These are phyloP conservation scores for Pleurotus eryngii DNA, from an alignment of 768 basidiomycete genomes.

Conservation along the genomic window DNA sequence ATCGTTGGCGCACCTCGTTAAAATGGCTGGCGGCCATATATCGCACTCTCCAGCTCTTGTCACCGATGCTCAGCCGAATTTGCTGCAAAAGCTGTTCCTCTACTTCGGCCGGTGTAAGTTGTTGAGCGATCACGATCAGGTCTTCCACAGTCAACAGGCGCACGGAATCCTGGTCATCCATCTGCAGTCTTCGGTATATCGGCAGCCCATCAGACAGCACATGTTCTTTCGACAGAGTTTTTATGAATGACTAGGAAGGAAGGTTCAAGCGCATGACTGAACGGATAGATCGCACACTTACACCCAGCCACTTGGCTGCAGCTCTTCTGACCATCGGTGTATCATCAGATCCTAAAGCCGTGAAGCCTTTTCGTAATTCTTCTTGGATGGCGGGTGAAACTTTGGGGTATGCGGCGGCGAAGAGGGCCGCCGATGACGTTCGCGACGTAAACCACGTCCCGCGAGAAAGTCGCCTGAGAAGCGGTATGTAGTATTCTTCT, in stretches of 20 bases:
- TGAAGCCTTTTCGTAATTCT: slow-evolving; percentile 84
- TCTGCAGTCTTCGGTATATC: slow-evolving; percentile 89
- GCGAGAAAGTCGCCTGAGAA: slow-evolving; percentile 81
- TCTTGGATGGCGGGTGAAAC: slow-evolving; percentile 73
- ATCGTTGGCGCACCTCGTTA: slow-evolving; percentile 64
- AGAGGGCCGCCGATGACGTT: slow-evolving; percentile 92
- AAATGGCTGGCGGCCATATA: slow-evolving; percentile 99
- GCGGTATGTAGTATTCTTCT: slow-evolving; percentile 88
- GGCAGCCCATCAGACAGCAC: slow-evolving; percentile 86
- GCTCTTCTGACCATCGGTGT: slow-evolving; percentile 98
- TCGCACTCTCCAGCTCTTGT: slow-evolving; percentile 98
- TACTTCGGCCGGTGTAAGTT: slow-evolving; percentile 82
- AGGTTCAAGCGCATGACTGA: slow-evolving; percentile 8
- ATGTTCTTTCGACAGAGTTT: slow-evolving; percentile 74
- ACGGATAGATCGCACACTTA: slow-evolving; percentile 39
- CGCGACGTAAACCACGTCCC: slow-evolving; percentile 99
- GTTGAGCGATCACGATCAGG: slow-evolving; percentile 87
- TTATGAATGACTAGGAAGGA: slow-evolving; percentile 64
- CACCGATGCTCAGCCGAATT: slow-evolving; percentile 82
- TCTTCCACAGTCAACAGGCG: slow-evolving; percentile 93
- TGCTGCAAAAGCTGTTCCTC: slow-evolving; percentile 87
- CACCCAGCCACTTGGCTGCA: slow-evolving; percentile 94
- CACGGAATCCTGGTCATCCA: slow-evolving; percentile 98
- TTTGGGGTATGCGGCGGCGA: slow-evolving; percentile 84
- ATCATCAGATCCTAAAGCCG: slow-evolving; percentile 83